These are phyloP conservation scores for Avena insularis DNA, from an alignment of 176 grass and related monocot genomes.

Conservation along the genomic window DNA sequence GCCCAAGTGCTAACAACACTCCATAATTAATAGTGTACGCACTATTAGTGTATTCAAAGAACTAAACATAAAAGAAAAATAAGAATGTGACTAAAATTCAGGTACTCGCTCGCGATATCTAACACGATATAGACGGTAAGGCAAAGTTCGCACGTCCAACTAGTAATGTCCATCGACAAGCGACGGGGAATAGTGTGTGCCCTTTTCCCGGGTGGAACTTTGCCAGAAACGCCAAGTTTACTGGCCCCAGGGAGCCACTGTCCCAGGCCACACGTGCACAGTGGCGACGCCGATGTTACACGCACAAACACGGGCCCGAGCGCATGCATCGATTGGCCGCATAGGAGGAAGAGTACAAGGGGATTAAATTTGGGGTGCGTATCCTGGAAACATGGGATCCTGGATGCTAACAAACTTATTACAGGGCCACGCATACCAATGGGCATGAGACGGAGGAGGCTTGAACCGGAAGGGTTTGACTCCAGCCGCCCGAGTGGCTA, in stretches of 20 bases:
- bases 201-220: constrained; percentile 1
- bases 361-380: constrained; percentile 63
- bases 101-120: no score
- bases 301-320: constrained; percentile 51
- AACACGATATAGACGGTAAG: no score
- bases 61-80: no score
- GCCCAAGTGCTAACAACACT: no score
- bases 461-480: constrained; percentile 94
- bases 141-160: no score
- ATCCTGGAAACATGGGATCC: constrained; percentile 80
- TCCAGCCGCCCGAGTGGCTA: constrained; percentile 24
- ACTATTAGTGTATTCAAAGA: no score
- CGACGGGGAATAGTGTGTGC: neutral
- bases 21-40: no score
- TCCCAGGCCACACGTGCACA: constrained; percentile 63
- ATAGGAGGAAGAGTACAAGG: constrained; percentile 24
- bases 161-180: no score
- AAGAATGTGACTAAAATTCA: no score
- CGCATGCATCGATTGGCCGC: constrained; percentile 50
- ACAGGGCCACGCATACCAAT: constrained; percentile 45
- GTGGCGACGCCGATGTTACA: constrained; percentile 41
- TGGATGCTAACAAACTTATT: constrained; percentile 64
- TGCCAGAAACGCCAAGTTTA: constrained; percentile 44
- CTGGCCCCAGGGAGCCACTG: constrained; percentile 30
- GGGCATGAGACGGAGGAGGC: constrained; percentile 60